Conservation (phyloP, 371 early-diverging fungal genomes). For the Cokeromyces recurvatus region DNA sequence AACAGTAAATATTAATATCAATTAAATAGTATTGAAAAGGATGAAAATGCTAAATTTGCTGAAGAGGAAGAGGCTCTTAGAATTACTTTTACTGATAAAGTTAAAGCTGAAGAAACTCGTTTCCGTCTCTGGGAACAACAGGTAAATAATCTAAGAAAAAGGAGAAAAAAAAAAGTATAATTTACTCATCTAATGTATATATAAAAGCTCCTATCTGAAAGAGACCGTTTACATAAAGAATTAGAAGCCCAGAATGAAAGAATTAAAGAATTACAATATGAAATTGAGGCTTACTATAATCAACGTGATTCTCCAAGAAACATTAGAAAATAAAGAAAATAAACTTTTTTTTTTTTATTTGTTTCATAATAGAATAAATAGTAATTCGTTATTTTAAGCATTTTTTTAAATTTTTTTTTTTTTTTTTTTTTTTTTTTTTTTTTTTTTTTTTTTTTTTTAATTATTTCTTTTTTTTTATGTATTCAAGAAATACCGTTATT, state of each 20-base stretch:
- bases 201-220: slow-evolving; percentile 81
- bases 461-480: no score
- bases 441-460: no score
- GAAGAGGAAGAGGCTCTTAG: slow-evolving; percentile 92
- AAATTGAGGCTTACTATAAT: slow-evolving; percentile 54
- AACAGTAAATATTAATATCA: not conserved
- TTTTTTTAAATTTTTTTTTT: no score
- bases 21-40: slow-evolving; percentile 53
- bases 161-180: not conserved
- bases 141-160: slow-evolving; percentile 57
- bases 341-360: not conserved
- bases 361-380: no score
- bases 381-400: no score
- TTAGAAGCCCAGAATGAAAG: slow-evolving; percentile 87
- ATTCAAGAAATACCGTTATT: no score
- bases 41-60: slow-evolving; percentile 89
- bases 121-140: slow-evolving; percentile 97
- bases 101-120: slow-evolving; percentile 86
- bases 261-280: slow-evolving; percentile 86
- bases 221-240: slow-evolving; percentile 95
- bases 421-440: no score
- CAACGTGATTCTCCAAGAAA: slow-evolving; percentile 32
- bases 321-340: slow-evolving; percentile 23
- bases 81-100: slow-evolving; percentile 92
- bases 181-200: no score